Evolutionary conservation across 2,329 filamentous ascomycete genomes (phyloP).

Genomic region (Diaporthe sp.): DNA sequence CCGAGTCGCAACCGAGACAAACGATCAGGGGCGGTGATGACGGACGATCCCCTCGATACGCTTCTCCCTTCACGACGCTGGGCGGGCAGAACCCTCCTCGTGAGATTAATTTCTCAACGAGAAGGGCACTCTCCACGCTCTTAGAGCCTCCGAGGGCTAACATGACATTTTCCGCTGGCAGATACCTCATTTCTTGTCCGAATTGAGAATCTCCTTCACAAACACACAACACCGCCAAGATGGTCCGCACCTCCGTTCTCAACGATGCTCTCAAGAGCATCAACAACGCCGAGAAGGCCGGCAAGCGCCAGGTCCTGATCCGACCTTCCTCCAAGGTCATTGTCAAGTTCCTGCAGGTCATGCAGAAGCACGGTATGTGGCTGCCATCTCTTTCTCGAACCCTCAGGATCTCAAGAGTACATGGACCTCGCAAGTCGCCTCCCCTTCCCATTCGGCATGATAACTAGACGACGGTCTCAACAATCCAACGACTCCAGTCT

Average conservation of each 20-base stretch:
- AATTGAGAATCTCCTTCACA: constrained; percentile 83
- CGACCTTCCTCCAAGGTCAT: constrained; percentile 99
- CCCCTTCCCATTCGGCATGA: constrained; percentile 84
- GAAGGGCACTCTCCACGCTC: constrained; percentile 81
- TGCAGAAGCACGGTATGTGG: constrained; percentile 98
- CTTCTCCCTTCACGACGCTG: constrained; percentile 74
- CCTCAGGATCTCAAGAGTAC: constrained; percentile 33
- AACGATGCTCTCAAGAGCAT: constrained; percentile 99
- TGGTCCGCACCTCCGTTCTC: constrained; percentile 99
- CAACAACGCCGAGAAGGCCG: constrained; percentile 99
- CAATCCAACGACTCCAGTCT: constrained; percentile 88
- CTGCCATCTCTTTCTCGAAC: constrained; percentile 25
- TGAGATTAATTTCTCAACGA: constrained; percentile 51
- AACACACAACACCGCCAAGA: constrained; percentile 76
- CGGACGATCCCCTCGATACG: constrained; percentile 64
- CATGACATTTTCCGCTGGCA: constrained; percentile 58
- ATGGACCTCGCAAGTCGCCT: constrained; percentile 35
- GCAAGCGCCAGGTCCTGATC: constrained; percentile 99
- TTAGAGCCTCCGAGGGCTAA: constrained; percentile 74
- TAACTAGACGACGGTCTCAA: constrained; percentile 99
- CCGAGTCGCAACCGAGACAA: constrained; percentile 35
- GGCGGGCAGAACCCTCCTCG: constrained; percentile 78
- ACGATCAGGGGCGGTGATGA: constrained; percentile 40
- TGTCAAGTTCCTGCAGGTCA: constrained; percentile 98
- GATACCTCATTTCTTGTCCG: constrained; percentile 76